Conservation (phyloP, 495 filamentous ascomycete genomes). For the Jackrogersella minutella region DNA sequence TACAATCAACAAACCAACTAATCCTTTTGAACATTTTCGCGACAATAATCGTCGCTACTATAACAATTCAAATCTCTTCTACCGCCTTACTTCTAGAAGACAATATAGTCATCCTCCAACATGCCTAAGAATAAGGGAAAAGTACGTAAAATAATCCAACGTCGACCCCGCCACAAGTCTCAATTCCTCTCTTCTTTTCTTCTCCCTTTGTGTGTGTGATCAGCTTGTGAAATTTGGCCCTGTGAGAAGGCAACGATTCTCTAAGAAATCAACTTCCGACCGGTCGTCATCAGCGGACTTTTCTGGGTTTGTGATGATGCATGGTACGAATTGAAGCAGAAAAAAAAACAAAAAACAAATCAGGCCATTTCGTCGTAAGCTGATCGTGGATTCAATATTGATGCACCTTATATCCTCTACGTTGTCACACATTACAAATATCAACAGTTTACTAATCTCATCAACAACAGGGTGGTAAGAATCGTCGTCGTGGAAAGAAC, state of each 20-base stretch:
- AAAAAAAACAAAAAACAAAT: background rate
- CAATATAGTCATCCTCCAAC: constrained; percentile 44
- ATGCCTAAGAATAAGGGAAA: constrained; percentile 99
- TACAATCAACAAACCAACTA: constrained; percentile 17
- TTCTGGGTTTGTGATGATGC: background rate
- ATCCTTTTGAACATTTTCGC: constrained; percentile 10
- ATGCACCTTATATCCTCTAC: background rate
- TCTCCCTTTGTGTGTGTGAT: constrained; percentile 17
- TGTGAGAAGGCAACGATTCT: background rate
- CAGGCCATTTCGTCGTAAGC: constrained; percentile 2
- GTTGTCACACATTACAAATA: constrained; percentile 9
- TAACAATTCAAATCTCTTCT: background rate
- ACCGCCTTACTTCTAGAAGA: background rate
- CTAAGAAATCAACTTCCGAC: background rate
- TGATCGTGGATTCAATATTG: background rate
- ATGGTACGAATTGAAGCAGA: background rate
- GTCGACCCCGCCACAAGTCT: constrained; percentile 40
- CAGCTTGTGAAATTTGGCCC: constrained; percentile 5
- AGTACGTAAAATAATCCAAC: constrained; percentile 60
- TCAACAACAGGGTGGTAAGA: constrained; percentile 91
- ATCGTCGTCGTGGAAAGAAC: constrained; percentile 98
- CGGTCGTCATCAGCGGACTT: background rate
- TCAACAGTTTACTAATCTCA: constrained; percentile 11
- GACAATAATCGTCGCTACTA: background rate
- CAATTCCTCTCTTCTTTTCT: constrained; percentile 5